phyloP scores from a whole-genome alignment of 805 yeast genomes.

The Starmerella stigmatis region DNA sequence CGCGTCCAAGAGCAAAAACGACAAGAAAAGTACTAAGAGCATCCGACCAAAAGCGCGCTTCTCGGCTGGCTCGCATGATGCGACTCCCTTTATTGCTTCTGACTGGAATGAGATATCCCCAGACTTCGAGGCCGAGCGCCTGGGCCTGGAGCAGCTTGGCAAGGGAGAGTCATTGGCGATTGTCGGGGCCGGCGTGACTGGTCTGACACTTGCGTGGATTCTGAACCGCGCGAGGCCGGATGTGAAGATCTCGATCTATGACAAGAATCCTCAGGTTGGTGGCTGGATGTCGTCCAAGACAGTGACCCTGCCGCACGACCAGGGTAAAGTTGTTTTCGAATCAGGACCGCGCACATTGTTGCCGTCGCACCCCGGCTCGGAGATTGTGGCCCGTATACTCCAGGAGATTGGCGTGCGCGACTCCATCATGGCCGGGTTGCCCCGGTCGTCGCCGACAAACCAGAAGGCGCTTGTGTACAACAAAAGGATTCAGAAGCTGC shows the following conservation, averaged over 20 bases:
- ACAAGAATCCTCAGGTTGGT: conserved; percentile 47
- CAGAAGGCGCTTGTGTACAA: conserved; percentile 50
- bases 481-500: conserved; percentile 28
- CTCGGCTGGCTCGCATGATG: not conserved
- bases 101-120: conserved; percentile 28
- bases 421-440: conserved; percentile 50
- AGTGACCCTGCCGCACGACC: conserved; percentile 17
- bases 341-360: conserved; percentile 87
- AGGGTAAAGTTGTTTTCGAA: conserved; percentile 43
- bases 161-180: conserved; percentile 47
- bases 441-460: conserved; percentile 51
- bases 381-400: conserved; percentile 25
- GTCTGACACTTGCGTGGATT: conserved; percentile 43
- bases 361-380: conserved; percentile 65
- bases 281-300: conserved; percentile 53
- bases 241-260: conserved; percentile 51
- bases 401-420: conserved; percentile 37
- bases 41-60: not conserved
- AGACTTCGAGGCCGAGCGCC: conserved; percentile 24
- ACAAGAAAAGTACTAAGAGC: not conserved
- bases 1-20: not conserved
- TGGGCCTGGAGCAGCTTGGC: conserved; percentile 26
- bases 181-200: conserved; percentile 83
- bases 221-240: conserved; percentile 69
- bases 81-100: not conserved